These are phyloP conservation scores for Suillus luteus DNA, from an alignment of 768 basidiomycete genomes.

Conservation along the genomic window DNA sequence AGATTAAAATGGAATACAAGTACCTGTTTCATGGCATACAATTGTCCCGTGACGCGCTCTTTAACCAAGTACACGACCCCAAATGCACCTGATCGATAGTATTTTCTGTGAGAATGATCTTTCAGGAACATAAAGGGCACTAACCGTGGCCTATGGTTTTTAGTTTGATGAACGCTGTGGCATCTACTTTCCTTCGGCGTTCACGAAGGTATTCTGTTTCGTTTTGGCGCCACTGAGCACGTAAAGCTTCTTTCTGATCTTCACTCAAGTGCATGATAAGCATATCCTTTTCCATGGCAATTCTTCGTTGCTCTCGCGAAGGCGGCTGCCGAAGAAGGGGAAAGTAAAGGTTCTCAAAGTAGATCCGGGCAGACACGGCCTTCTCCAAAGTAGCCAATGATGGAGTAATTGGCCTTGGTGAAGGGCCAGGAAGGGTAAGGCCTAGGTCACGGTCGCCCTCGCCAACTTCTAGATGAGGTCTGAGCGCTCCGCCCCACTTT, in stretches of 20 bases:
- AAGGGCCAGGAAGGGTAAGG: slow-evolving; percentile 19
- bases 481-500: slow-evolving; percentile 60
- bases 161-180: slow-evolving; percentile 82
- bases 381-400: slow-evolving; percentile 92
- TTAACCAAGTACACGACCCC: slow-evolving; percentile 93
- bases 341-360: slow-evolving; percentile 91
- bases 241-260: slow-evolving; percentile 67
- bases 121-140: slow-evolving; percentile 31
- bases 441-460: slow-evolving; percentile 50
- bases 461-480: slow-evolving; percentile 65
- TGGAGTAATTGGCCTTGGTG: slow-evolving; percentile 65
- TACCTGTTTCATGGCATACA: slow-evolving; percentile 98
- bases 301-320: slow-evolving; percentile 80
- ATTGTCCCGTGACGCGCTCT: slow-evolving; percentile 73
- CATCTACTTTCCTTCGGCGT: slow-evolving; percentile 77
- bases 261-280: slow-evolving; percentile 67
- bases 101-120: slow-evolving; percentile 25
- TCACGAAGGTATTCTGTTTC: slow-evolving; percentile 92
- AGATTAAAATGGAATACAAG: slow-evolving; percentile 28
- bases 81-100: slow-evolving; percentile 73
- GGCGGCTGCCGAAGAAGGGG: slow-evolving; percentile 82
- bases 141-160: slow-evolving; percentile 94
- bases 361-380: slow-evolving; percentile 89
- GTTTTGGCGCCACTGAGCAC: slow-evolving; percentile 79
- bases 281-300: slow-evolving; percentile 91